Percentiles rank a stretch among this genome's conserved stretches.
phyloP scores from a whole-genome alignment of 306 rosid species.

The Crataegus laevigata region DNA sequence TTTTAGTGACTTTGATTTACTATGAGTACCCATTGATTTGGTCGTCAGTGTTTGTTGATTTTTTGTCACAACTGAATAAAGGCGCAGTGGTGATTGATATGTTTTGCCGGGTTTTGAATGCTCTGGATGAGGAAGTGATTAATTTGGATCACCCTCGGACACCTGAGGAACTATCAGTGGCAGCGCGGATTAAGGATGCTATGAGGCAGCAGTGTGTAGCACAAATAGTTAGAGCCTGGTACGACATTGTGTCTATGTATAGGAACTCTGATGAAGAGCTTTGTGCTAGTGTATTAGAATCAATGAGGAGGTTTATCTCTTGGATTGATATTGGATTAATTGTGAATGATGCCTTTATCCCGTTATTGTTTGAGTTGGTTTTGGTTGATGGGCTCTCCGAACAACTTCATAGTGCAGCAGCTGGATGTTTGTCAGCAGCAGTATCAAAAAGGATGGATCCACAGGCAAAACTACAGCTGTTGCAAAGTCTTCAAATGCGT shows the following conservation, averaged over 20 bases:
- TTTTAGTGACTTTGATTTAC: slow-evolving; percentile 71
- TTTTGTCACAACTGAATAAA: slow-evolving; percentile 61
- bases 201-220: slow-evolving; percentile 79
- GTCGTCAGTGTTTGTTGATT: slow-evolving; percentile 78
- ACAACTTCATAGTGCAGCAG: slow-evolving; percentile 68
- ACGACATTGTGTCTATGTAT: slow-evolving; percentile 59
- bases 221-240: slow-evolving; percentile 72
- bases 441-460: slow-evolving; percentile 85
- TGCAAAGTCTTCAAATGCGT: slow-evolving; percentile 71
- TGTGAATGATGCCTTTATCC: slow-evolving; percentile 72
- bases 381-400: slow-evolving; percentile 58
- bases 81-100: slow-evolving; percentile 75
- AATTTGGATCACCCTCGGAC: slow-evolving; percentile 78
- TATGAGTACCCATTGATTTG: slow-evolving; percentile 78
- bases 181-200: slow-evolving; percentile 68
- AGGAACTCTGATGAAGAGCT: slow-evolving; percentile 58
- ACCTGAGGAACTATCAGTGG: slow-evolving; percentile 54
- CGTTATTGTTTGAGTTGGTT: slow-evolving; percentile 72
- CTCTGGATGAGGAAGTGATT: slow-evolving; percentile 77
- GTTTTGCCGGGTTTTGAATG: slow-evolving; percentile 90
- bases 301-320: slow-evolving; percentile 74
- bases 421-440: slow-evolving; percentile 80
- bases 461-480: slow-evolving; percentile 58
- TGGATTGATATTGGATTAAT: slow-evolving; percentile 92
- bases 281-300: slow-evolving; percentile 61